Evolutionary conservation across 495 filamentous ascomycete genomes (phyloP).

Genomic region (Daldinia concentrica): DNA sequence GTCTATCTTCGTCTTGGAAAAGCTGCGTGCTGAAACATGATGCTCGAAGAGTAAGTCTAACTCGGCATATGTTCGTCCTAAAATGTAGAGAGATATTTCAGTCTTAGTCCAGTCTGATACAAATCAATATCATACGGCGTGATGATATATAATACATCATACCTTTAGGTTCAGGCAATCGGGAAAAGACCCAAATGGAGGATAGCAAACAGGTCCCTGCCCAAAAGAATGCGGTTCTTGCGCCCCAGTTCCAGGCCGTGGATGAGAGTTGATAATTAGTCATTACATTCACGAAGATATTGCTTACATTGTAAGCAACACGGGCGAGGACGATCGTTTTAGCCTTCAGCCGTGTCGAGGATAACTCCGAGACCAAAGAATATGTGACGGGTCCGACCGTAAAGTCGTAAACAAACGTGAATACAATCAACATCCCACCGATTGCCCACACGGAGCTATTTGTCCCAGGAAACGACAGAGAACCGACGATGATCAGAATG

Average conservation of each 20-base stretch:
- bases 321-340: slow-evolving; percentile 66
- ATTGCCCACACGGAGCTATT: slow-evolving; percentile 49
- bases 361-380: slow-evolving; percentile 63
- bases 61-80: slow-evolving; percentile 57
- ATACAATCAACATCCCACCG: slow-evolving; percentile 60
- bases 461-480: slow-evolving; percentile 37
- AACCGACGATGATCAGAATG: slow-evolving; percentile 54
- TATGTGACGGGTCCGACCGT: slow-evolving; percentile 66
- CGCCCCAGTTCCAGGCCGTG: slow-evolving; percentile 62
- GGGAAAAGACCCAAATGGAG: slow-evolving; percentile 48
- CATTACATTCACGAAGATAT: slow-evolving; percentile 57
- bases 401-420: slow-evolving; percentile 63
- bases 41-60: slow-evolving; percentile 61
- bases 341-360: slow-evolving; percentile 61
- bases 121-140: neutral
- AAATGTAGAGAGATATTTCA: neutral
- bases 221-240: slow-evolving; percentile 62
- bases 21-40: slow-evolving; percentile 53
- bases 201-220: slow-evolving; percentile 58
- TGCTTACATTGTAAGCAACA: slow-evolving; percentile 60
- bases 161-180: slow-evolving; percentile 50
- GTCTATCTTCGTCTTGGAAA: slow-evolving; percentile 43
- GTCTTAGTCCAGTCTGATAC: neutral
- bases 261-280: slow-evolving; percentile 62
- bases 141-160: neutral